Evolutionary conservation across 2,329 filamentous ascomycete genomes (phyloP).

Genomic region (Lecanicillium sp.): DNA sequence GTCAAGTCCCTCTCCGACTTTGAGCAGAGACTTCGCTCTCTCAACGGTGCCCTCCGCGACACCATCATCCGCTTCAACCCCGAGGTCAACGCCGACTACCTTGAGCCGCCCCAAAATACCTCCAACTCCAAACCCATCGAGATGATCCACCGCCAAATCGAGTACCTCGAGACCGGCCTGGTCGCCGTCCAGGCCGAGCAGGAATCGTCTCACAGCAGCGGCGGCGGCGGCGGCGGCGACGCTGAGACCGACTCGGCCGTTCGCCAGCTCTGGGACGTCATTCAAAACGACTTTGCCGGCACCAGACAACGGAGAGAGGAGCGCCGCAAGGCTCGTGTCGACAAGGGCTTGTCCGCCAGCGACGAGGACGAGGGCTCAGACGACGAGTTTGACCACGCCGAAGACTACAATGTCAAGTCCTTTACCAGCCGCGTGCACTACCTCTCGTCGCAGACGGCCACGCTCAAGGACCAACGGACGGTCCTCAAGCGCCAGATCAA

Average conservation of each 20-base stretch:
- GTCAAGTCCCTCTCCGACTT: constrained; percentile 51
- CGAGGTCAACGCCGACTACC: constrained; percentile 41
- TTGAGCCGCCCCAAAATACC: constrained; percentile 32
- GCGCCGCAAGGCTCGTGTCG: constrained; percentile 44
- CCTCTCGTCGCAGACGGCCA: constrained; percentile 69
- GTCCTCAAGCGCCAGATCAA: constrained; percentile 90
- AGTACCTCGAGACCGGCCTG: constrained; percentile 65
- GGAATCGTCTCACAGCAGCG: constrained; percentile 29
- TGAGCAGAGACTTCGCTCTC: constrained; percentile 58
- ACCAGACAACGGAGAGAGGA: constrained; percentile 49
- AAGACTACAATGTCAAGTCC: constrained; percentile 64
- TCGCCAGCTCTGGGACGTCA: constrained; percentile 51
- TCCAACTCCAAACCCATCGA: constrained; percentile 37
- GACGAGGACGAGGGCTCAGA: constrained; percentile 50
- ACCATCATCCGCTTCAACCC: constrained; percentile 61
- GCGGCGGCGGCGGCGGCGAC: constrained; percentile 24
- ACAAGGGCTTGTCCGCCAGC: constrained; percentile 53
- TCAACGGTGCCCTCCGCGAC: constrained; percentile 62
- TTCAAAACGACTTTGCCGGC: constrained; percentile 45
- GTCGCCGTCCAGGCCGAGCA: constrained; percentile 54
- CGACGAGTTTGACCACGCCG: constrained; percentile 50
- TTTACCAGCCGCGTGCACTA: constrained; percentile 76
- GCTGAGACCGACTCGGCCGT: constrained; percentile 54
- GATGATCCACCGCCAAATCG: constrained; percentile 52
- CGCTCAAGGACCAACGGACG: constrained; percentile 78